A percentile compares a stretch with the other conserved stretches of the same genome.
Evolutionary conservation across 495 filamentous ascomycete genomes (phyloP).

Genomic region (Pyronema omphalodes): DNA sequence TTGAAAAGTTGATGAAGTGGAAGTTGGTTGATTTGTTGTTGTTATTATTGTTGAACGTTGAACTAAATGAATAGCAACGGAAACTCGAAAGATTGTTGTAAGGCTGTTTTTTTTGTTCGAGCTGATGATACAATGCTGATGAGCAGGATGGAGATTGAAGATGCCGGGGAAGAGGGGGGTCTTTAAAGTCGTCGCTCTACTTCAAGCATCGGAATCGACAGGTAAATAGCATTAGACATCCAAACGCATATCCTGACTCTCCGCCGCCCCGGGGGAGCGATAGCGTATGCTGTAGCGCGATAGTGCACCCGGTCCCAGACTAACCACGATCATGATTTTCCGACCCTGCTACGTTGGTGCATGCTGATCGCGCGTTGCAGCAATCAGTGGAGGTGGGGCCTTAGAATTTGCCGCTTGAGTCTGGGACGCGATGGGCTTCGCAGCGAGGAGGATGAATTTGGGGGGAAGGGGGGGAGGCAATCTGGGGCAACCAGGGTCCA

Average conservation of each 20-base stretch:
- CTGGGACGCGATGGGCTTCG: background rate
- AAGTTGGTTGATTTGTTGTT: background rate
- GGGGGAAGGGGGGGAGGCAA: background rate
- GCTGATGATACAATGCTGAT: constrained; percentile 1
- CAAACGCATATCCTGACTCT: background rate
- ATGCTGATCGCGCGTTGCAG: background rate
- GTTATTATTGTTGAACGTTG: background rate
- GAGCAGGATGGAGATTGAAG: background rate
- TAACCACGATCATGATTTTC: background rate
- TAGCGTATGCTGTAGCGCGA: background rate
- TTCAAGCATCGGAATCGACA: background rate
- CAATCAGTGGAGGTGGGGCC: background rate
- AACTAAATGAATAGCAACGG: background rate
- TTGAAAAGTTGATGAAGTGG: constrained; percentile 8
- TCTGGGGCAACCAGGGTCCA: background rate
- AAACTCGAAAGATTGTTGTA: background rate
- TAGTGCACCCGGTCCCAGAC: background rate
- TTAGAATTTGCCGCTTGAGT: background rate
- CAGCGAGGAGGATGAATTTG: background rate
- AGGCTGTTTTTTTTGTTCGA: background rate
- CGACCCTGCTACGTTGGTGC: background rate
- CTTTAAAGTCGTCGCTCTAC: background rate
- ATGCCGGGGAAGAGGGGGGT: background rate
- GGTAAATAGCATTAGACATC: constrained; percentile 1
- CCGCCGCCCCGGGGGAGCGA: background rate